A percentile compares a stretch with the other conserved stretches of the same genome.
These are phyloP conservation scores for Luffa aegyptiaca DNA, from an alignment of 306 rosid species.

Conservation along the genomic window DNA sequence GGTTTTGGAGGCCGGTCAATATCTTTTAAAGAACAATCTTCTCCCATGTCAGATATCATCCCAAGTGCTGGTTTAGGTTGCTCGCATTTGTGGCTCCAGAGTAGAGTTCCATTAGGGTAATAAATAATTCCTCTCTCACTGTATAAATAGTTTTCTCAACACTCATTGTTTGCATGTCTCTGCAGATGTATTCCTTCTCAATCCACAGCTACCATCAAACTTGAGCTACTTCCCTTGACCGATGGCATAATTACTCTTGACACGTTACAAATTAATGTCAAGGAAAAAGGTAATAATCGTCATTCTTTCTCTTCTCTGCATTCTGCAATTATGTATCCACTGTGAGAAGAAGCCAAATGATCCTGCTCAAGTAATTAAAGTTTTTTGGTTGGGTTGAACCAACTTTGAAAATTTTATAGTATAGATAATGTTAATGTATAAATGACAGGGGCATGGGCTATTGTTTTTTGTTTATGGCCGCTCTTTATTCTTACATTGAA, in stretches of 20 bases:
- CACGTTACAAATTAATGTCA: slow-evolving; percentile 72
- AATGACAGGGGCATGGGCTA: not conserved
- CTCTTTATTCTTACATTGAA: not conserved
- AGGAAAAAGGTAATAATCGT: slow-evolving; percentile 59
- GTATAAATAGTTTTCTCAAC: slow-evolving; percentile 6
- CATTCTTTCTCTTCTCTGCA: not conserved
- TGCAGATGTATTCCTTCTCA: slow-evolving; percentile 72
- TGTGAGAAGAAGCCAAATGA: not conserved
- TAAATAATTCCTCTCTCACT: not conserved
- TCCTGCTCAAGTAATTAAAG: not conserved
- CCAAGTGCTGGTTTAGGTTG: slow-evolving; percentile 58
- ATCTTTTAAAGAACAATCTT: slow-evolving; percentile 30
- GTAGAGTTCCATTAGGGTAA: slow-evolving; percentile 97
- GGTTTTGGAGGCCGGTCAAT: slow-evolving; percentile 23
- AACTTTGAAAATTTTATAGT: not conserved
- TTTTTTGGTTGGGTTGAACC: not conserved
- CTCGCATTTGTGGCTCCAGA: slow-evolving; percentile 90
- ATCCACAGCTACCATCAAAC: slow-evolving; percentile 72
- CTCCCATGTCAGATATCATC: slow-evolving; percentile 40
- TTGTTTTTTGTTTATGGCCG: not conserved
- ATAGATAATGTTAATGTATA: not conserved
- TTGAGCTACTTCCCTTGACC: slow-evolving; percentile 89
- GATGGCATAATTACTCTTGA: slow-evolving; percentile 83
- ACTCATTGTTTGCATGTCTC: slow-evolving; percentile 13
- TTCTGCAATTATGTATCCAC: not conserved